phyloP scores from a whole-genome alignment of 345 rosid genomes.

The Gossypium herbaceum region DNA sequence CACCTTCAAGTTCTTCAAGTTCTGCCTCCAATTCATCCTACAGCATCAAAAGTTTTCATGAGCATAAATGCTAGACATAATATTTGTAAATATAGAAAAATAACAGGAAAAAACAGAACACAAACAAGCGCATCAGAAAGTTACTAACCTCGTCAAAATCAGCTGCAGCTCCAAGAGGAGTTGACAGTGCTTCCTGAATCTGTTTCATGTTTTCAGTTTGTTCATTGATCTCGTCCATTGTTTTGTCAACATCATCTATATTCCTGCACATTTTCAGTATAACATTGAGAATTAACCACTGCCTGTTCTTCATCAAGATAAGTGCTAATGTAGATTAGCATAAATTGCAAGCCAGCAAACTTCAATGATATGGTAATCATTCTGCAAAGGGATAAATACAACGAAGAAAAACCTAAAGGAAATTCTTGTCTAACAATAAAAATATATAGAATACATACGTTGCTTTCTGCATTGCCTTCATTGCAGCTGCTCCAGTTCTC shows the following conservation, averaged over 20 bases:
- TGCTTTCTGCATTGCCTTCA: constrained; percentile 93
- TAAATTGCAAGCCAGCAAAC: neutral
- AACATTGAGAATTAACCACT: neutral
- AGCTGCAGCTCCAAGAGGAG: constrained; percentile 72
- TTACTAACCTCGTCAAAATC: constrained; percentile 78
- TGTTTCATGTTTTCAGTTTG: constrained; percentile 91
- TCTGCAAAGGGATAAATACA: neutral
- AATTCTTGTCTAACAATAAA: neutral
- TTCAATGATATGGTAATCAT: neutral
- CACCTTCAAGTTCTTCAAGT: constrained; percentile 88
- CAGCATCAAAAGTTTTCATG: constrained; percentile 7
- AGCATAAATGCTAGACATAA: neutral
- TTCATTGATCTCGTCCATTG: constrained; percentile 87
- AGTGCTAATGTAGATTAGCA: neutral
- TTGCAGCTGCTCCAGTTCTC: constrained; percentile 80
- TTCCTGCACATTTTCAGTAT: constrained; percentile 38
- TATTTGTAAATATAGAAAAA: neutral
- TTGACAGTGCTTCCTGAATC: constrained; percentile 79
- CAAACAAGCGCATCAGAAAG: neutral
- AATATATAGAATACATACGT: constrained; percentile 44
- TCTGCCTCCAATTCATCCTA: constrained; percentile 96
- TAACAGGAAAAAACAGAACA: neutral
- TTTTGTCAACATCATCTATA: constrained; percentile 84
- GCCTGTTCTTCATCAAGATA: neutral
- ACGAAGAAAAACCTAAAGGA: constrained; percentile 2